Base-by-base conservation (phyloP, 2,329 filamentous ascomycete genomes). In the Colletotrichum graminicola region DNA sequence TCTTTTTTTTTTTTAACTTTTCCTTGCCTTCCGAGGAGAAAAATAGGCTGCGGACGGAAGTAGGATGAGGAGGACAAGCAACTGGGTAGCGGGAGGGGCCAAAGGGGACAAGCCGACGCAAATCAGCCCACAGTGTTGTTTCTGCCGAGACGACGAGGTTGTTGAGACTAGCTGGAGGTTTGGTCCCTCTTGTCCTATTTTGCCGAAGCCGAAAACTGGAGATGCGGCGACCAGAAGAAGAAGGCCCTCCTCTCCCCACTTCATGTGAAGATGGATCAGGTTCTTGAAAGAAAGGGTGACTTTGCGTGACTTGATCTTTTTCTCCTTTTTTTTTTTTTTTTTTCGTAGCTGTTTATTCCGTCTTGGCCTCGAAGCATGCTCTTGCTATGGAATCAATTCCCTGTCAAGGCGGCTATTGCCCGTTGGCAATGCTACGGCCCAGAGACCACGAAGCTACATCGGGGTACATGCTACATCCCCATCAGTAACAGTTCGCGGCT, bases 231-330 rank as follows among this genome's bases (percentile, higher is more conserved):
- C 29, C 3, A 62, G 59, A 18, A 51, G 16, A 10, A 52, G 5
- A 29, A 51, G 16, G 60, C 49, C n/a, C 65, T 12, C 45, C 12
- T 10, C 10, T 23, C 45, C 68, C 69, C 69, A 72, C 69, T 72
- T 45, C 69, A 72, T 69, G 47, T 72, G 69, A 71, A 64, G 60
- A 43, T 60, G 69, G 67, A 60, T 64, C 59, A 56, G 29, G 47
- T 43, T 55, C 29, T 52, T 43, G 29, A 23, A 34, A 23, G 26
- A 60, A 18, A 21, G 29, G 23, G 32, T 61, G 61, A 39, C 34
- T 71, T 67, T 59, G 62, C 67, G 54, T 66, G 54, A 59, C 47
- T 49, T 61, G 61, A 16, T 60, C 60, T 29, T 29, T 5, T 18
- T 21, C 6, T 41, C 3, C 4, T 29, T 29, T 29, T 29, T 29